Base-by-base conservation (phyloP, 768 basidiomycete genomes). In the Rhizopogon roseolus region DNA sequence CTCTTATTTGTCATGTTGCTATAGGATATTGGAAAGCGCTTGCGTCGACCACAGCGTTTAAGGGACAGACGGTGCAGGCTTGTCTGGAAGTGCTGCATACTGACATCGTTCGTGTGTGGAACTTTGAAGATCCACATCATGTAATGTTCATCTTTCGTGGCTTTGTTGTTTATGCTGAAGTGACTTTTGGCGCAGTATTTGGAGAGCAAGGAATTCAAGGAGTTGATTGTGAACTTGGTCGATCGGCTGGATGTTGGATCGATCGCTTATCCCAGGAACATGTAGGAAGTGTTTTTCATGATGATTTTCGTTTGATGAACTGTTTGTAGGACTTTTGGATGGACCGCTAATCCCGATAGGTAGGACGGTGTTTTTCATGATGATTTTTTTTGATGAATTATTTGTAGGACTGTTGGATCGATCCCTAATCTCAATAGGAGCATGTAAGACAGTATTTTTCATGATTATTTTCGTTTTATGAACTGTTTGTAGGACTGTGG, bases 11-110 rank as follows among this genome's bases (percentile, higher is more conserved):
- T 48, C 13, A 0, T 14, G 8, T 22, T 46, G 9, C 34, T n/a
- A n/a, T n/a, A 64, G 64, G 44, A 49, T 64, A 64, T 50, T 65
- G 63, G 63, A 41, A 37, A 9, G 50, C 36, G 4, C 43, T 64
- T 7, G 54, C 50, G 11, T 50, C 64, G 0, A 54, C 53, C 19
- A 13, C 34, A 11, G 17, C 52, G n/a, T 64, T 64, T 32, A n/a
- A 16, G 7, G 51, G 56, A 10, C 19, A 53, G 13, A 37, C 34
- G 3, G 40, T 63, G 11, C 13, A 37, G 37, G 40, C 52, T 0
- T 63, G 62, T 39, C 29, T 62, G 11, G 19, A 54, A 4, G 53
- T 60, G 11, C 52, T 63, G 27, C 62, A 63, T 39, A 28, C 41
- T 5, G 62, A 63, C 32, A 60, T 63, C 34, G 34, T 63, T 22